Percentiles rank a stretch among this genome's conserved stretches.
These are phyloP conservation scores for Didymosphaeria variabile DNA, from an alignment of 2,329 filamentous ascomycete species.

Conservation along the genomic window DNA sequence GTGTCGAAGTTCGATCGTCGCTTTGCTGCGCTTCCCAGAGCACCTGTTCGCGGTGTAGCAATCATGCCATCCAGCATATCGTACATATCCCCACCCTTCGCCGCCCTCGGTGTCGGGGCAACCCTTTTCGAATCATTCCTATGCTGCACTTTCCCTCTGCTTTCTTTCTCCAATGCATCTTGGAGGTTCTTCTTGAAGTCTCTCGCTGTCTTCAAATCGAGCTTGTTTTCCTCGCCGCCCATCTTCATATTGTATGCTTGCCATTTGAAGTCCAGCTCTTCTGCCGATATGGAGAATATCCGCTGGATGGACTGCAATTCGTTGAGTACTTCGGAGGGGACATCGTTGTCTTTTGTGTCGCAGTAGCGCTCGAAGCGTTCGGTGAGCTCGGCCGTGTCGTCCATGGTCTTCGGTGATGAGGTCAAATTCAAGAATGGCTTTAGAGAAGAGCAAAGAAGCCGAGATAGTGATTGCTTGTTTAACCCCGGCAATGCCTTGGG, in stretches of 20 bases:
- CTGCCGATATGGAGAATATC: conserved; percentile 78
- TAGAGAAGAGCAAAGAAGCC: not conserved
- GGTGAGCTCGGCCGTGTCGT: conserved; percentile 63
- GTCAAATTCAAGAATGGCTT: not conserved
- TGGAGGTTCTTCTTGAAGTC: conserved; percentile 88
- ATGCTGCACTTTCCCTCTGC: conserved; percentile 70
- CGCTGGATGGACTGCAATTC: conserved; percentile 88
- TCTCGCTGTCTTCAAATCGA: conserved; percentile 75
- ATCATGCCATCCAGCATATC: conserved; percentile 72
- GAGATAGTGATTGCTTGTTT: conserved; percentile 4
- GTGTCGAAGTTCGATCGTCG: conserved; percentile 63
- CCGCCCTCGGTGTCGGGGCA: conserved; percentile 66
- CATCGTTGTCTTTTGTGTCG: conserved; percentile 57
- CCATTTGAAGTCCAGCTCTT: conserved; percentile 98
- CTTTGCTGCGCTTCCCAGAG: conserved; percentile 59
- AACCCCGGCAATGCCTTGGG: not conserved
- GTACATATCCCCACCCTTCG: conserved; percentile 73
- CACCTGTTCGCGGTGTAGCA: conserved; percentile 53
- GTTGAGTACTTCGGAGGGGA: conserved; percentile 79
- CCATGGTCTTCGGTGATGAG: conserved; percentile 52
- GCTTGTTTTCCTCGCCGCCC: conserved; percentile 78
- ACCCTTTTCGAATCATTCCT: conserved; percentile 69
- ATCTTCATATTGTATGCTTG: conserved; percentile 97
- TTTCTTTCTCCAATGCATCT: conserved; percentile 81
- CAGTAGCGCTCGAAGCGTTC: conserved; percentile 70